phyloP scores from a whole-genome alignment of 257 asterid genomes.

The Scutellaria baicalensis region DNA sequence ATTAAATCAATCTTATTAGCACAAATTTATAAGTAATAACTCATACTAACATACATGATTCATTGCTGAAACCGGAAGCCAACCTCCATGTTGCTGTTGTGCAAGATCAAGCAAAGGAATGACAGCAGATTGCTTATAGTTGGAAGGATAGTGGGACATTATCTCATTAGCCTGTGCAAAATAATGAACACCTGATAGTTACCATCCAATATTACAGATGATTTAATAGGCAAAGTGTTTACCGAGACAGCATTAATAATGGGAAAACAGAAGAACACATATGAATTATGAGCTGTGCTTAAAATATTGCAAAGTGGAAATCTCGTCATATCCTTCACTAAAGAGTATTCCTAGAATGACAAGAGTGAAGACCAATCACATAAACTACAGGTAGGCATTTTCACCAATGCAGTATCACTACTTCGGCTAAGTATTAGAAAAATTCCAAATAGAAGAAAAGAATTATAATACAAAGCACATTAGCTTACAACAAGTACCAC shows the following conservation, averaged over 20 bases:
- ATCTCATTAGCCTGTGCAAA: constrained; percentile 73
- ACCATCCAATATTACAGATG: background rate
- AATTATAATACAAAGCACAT: background rate
- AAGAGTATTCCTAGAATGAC: background rate
- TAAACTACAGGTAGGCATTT: background rate
- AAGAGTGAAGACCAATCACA: constrained; percentile 4
- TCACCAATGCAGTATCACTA: background rate
- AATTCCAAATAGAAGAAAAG: background rate
- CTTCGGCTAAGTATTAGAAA: background rate
- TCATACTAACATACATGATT: constrained; percentile 59
- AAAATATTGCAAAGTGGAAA: background rate
- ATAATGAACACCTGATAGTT: background rate
- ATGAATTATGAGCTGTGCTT: background rate
- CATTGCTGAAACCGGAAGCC: constrained; percentile 99
- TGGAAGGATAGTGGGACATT: constrained; percentile 83
- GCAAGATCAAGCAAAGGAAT: constrained; percentile 98
- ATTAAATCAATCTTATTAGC: background rate
- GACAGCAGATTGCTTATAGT: constrained; percentile 93
- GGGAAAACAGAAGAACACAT: background rate
- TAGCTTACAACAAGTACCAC: background rate
- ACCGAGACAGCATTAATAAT: background rate
- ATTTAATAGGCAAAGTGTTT: background rate
- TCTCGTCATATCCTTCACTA: background rate
- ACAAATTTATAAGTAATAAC: background rate
- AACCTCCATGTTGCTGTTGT: constrained; percentile 96